Evolutionary conservation across 441 rosid species (phyloP).

Genomic region (Erodium chrysanthum): DNA sequence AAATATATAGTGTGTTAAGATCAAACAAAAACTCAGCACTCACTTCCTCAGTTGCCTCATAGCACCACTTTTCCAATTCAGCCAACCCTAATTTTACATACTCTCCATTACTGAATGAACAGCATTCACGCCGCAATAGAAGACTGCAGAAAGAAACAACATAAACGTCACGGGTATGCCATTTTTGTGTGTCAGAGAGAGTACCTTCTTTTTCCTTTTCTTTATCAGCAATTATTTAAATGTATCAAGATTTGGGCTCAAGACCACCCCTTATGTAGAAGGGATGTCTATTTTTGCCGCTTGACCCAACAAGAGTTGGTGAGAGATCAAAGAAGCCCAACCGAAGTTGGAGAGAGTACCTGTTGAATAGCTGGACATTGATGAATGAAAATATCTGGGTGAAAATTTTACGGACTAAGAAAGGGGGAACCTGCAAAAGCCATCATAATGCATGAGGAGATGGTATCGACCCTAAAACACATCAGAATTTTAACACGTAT

Average conservation of each 20-base stretch:
- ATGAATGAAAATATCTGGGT: constrained; percentile 87
- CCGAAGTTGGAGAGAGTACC: constrained; percentile 25
- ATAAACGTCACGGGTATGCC: background rate
- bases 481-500: background rate
- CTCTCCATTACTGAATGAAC: constrained; percentile 97
- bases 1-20: constrained; percentile 10
- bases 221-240: too few relatives aligned
- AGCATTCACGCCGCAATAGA: constrained; percentile 83
- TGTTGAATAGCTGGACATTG: constrained; percentile 79
- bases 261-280: too few relatives aligned
- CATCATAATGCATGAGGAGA: background rate
- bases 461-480: background rate
- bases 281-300: too few relatives aligned
- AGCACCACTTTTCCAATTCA: constrained; percentile 96
- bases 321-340: too few relatives aligned
- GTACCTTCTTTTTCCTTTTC: too few relatives aligned
- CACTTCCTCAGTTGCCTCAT: constrained; percentile 92
- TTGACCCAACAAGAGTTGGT: too few relatives aligned
- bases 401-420: constrained; percentile 74
- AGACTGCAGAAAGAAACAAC: constrained; percentile 40
- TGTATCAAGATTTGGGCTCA: too few relatives aligned
- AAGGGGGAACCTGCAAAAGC: constrained; percentile 62
- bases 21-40: constrained; percentile 23
- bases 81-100: constrained; percentile 95
- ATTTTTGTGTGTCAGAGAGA: background rate